Evolutionary conservation across 805 yeast genomes (phyloP), one percentile per base, ranked within the genome.

Genomic region (Metschnikowia drakensbergensis): DNA sequence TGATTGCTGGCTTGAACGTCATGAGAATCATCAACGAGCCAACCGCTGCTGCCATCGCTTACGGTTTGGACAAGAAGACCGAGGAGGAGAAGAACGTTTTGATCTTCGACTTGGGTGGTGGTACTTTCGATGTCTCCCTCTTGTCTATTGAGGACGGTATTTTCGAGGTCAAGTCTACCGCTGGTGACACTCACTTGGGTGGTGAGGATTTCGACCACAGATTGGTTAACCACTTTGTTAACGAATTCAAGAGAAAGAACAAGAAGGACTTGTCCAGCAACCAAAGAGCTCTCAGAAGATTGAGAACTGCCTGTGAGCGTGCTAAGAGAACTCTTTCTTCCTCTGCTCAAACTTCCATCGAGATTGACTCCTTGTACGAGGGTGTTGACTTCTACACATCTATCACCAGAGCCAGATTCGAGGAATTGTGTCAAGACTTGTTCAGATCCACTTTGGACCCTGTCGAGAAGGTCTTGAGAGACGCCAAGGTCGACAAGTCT

Each of bases 181-280:
- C 95, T 53, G 96, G 96, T 85, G 96, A 89, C 70, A 89, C 97
- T 54, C 97, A 89, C 71, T 82, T 89, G 74, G 97, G 97, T 81
- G 97, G 97, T 82, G 96, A 89, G 77, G 97, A 89, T 75, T 89
- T 89, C 62, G 97, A 89, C 75, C 82, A 80, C 77, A 83, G 89
- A 72, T 85, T 89, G 65, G 91, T 89, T 56, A 84, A 84, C 72
- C 94, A 88, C 74, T 87, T 91, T 68, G 80, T 82, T 66, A 86
- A 86, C 74, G 97, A 91, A 70, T 90, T 90, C 79, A 89, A 91
- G 82, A 88, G 94, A 84, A 92, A 92, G 79, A 83, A 90, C 69
- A 80, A 80, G 63, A 84, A 88, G 63, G 97, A 94, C 69, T 76
- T 92, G 55, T 69, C 88, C 57, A 76, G 80, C 52, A 90, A 89